A percentile compares a stretch with the other conserved stretches of the same genome.
Conservation (phyloP, 2,329 filamentous ascomycete genomes). For the Cadophora sp. region DNA sequence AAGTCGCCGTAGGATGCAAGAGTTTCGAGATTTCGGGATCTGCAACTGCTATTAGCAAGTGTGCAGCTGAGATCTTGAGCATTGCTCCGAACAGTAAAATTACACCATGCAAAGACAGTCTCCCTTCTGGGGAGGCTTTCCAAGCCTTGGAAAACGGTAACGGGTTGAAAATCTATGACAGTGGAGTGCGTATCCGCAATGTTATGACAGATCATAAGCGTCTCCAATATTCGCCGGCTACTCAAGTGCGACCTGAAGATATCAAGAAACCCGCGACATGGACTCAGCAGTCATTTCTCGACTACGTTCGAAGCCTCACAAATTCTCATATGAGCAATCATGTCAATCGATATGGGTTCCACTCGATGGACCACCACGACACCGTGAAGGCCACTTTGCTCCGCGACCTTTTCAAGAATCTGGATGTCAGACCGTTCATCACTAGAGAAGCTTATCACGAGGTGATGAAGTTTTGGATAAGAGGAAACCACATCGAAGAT, state of each 20-base stretch:
- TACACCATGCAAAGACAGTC: constrained; percentile 5
- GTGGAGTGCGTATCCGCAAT: background rate
- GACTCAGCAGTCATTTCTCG: constrained; percentile 46
- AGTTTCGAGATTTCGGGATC: constrained; percentile 37
- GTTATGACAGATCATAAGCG: background rate
- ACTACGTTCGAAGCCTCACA: constrained; percentile 49
- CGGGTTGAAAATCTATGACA: background rate
- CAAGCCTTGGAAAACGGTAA: background rate
- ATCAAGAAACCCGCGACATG: constrained; percentile 33
- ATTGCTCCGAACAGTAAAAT: constrained; percentile 27
- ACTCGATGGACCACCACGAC: constrained; percentile 26
- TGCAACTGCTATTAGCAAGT: constrained; percentile 29
- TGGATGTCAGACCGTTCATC: constrained; percentile 42
- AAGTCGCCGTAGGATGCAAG: background rate
- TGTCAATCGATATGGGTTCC: constrained; percentile 32
- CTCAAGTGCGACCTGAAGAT: constrained; percentile 28
- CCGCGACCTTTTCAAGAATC: constrained; percentile 44
- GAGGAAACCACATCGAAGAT: constrained; percentile 42
- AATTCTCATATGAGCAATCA: constrained; percentile 34
- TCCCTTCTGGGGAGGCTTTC: background rate
- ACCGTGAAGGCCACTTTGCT: constrained; percentile 39
- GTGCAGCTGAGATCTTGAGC: constrained; percentile 31
- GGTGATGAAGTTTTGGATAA: constrained; percentile 48
- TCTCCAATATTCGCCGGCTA: background rate
- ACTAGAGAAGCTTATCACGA: constrained; percentile 51